Percentiles rank a stretch among this genome's conserved stretches.
These are phyloP conservation scores for Xylariaceae sp. DNA, from an alignment of 2,329 filamentous ascomycete genomes.

Conservation along the genomic window DNA sequence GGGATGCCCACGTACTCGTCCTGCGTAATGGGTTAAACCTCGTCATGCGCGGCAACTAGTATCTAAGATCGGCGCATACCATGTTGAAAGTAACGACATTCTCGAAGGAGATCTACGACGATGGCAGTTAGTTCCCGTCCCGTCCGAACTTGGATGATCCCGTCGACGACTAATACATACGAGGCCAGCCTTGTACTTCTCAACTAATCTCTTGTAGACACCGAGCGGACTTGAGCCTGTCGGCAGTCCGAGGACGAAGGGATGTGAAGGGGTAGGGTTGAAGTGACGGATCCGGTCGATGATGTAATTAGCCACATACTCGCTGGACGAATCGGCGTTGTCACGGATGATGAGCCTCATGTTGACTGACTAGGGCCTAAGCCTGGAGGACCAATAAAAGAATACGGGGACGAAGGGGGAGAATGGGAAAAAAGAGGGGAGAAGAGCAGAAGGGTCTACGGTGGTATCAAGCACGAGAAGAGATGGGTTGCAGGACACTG, in stretches of 20 bases:
- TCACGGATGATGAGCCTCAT: slow-evolving; percentile 85
- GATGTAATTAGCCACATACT: slow-evolving; percentile 77
- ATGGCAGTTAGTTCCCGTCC: slow-evolving; percentile 29
- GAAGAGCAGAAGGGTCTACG: slow-evolving; percentile 4
- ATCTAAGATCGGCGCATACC: slow-evolving; percentile 43
- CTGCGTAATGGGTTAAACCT: slow-evolving; percentile 34
- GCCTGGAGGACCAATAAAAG: slow-evolving; percentile 20
- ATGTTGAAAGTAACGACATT: slow-evolving; percentile 92
- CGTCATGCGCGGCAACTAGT: neutral
- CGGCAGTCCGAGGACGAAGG: slow-evolving; percentile 77
- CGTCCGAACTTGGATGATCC: neutral
- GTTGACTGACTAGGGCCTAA: slow-evolving; percentile 27
- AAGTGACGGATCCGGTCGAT: slow-evolving; percentile 76
- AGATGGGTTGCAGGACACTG: neutral
- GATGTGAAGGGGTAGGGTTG: slow-evolving; percentile 63
- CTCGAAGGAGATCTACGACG: slow-evolving; percentile 66
- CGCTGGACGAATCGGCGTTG: slow-evolving; percentile 61
- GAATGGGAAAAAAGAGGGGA: neutral
- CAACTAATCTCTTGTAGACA: slow-evolving; percentile 72
- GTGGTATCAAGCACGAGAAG: slow-evolving; percentile 15
- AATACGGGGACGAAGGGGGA: slow-evolving; percentile 9
- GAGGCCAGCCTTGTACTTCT: slow-evolving; percentile 61
- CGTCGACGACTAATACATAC: slow-evolving; percentile 31
- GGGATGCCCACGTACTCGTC: slow-evolving; percentile 85
- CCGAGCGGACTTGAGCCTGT: slow-evolving; percentile 76